A percentile compares a stretch with the other conserved stretches of the same genome.
Conservation (phyloP, 1,139 yeast species). For the Pichia sp. region DNA sequence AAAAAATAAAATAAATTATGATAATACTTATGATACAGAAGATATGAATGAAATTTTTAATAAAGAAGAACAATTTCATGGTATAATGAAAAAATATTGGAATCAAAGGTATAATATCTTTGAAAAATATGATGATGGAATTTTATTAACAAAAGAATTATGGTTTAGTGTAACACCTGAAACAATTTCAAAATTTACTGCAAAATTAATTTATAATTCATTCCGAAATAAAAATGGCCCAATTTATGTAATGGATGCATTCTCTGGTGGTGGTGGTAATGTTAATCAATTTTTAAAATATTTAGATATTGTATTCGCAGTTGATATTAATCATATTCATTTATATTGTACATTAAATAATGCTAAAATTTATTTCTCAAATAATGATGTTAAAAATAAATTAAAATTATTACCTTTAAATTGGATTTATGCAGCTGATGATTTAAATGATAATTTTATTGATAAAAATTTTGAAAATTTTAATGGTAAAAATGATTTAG, state of each 20-base stretch:
- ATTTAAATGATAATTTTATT: background rate
- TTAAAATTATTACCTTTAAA: slow-evolving; percentile 48
- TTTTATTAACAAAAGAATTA: slow-evolving; percentile 65
- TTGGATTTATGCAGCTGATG: slow-evolving; percentile 39
- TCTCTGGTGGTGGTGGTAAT: slow-evolving; percentile 97
- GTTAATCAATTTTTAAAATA: slow-evolving; percentile 69
- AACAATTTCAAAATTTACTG: slow-evolving; percentile 54
- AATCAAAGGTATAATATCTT: slow-evolving; percentile 52
- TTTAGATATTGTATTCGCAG: slow-evolving; percentile 55
- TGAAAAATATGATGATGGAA: slow-evolving; percentile 59
- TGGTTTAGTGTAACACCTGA: slow-evolving; percentile 97
- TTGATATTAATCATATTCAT: slow-evolving; percentile 60
- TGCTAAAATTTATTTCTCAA: slow-evolving; percentile 50
- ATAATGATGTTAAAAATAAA: slow-evolving; percentile 33
- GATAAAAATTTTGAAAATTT: slow-evolving; percentile 18
- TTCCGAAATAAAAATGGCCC: slow-evolving; percentile 33
- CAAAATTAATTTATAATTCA: slow-evolving; percentile 44
- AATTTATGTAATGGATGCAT: slow-evolving; percentile 51
- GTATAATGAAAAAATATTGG: slow-evolving; percentile 50
- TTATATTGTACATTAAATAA: slow-evolving; percentile 65
- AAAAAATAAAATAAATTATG: background rate
- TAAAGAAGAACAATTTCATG: slow-evolving; percentile 15
- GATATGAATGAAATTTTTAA: slow-evolving; percentile 12
- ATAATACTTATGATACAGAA: slow-evolving; percentile 5
- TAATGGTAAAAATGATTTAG: too few species aligned